Evolutionary conservation across 148 eudicot species (phyloP).

Genomic region (Polygonum maritimum): DNA sequence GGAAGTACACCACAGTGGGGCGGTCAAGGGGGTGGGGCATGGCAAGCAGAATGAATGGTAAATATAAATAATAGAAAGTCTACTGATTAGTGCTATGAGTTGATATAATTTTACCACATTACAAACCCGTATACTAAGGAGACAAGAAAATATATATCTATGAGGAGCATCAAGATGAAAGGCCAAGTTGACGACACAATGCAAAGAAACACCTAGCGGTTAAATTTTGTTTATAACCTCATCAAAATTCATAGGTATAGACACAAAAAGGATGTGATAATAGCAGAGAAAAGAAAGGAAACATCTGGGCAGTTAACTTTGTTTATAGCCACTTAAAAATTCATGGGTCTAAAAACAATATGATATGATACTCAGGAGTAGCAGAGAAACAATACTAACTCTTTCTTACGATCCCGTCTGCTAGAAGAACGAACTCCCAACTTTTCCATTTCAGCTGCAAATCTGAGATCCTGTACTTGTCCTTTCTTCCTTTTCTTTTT

Average conservation of each 20-base stretch:
- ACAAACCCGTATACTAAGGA: neutral
- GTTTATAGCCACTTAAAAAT: neutral
- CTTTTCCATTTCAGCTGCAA: constrained; percentile 40
- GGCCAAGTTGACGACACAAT: neutral
- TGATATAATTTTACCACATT: neutral
- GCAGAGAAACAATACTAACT: constrained; percentile 35
- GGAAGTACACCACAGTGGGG: neutral
- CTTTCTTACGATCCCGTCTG: constrained; percentile 66
- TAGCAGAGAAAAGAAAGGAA: too few species aligned
- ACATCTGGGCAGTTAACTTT: neutral
- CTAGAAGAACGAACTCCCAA: constrained; percentile 34
- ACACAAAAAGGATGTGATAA: too few species aligned
- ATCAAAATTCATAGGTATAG: too few species aligned
- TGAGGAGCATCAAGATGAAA: neutral
- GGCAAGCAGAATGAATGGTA: neutral
- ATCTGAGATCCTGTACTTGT: constrained; percentile 59
- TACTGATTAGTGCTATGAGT: neutral
- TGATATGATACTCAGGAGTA: neutral
- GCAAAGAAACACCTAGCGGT: too few species aligned
- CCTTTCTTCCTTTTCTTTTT: constrained; percentile 68
- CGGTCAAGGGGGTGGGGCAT: neutral
- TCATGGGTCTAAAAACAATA: neutral
- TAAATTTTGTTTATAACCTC: too few species aligned
- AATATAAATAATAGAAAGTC: neutral
- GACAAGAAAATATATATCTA: neutral